These are phyloP conservation scores for Cucumis cinereus DNA, from an alignment of 306 rosid species.

Conservation along the genomic window DNA sequence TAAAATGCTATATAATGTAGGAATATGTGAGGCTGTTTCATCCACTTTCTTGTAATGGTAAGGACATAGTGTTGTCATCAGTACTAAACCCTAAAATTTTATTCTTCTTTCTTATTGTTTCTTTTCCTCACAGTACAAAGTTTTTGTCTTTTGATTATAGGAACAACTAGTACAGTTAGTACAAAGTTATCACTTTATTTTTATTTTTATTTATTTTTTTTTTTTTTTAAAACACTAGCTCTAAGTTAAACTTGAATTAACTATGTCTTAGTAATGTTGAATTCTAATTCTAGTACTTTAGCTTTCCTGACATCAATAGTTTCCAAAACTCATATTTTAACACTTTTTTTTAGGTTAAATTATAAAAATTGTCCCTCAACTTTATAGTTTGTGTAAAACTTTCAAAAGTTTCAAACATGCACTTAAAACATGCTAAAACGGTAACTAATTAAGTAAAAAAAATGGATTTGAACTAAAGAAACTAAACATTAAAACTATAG, in stretches of 20 bases:
- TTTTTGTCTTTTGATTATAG: not conserved
- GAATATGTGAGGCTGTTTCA: not conserved
- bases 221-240: not conserved
- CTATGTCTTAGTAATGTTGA: not conserved
- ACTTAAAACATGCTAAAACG: too few species aligned
- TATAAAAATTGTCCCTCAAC: too few species aligned
- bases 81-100: not conserved
- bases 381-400: too few species aligned
- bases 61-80: conserved; percentile 2
- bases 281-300: not conserved
- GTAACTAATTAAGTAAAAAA: too few species aligned
- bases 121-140: not conserved
- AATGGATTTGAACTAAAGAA: too few species aligned
- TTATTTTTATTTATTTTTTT: too few species aligned
- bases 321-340: too few species aligned
- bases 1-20: not conserved
- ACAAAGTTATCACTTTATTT: not conserved
- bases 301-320: not conserved
- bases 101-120: not conserved
- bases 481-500: too few species aligned
- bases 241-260: not conserved
- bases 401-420: too few species aligned
- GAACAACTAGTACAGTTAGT: not conserved
- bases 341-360: too few species aligned
- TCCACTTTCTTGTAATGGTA: conserved; percentile 2